These are phyloP conservation scores for Neopestalotiopsis sp. DNA, from an alignment of 2,329 filamentous ascomycete species.

Conservation along the genomic window DNA sequence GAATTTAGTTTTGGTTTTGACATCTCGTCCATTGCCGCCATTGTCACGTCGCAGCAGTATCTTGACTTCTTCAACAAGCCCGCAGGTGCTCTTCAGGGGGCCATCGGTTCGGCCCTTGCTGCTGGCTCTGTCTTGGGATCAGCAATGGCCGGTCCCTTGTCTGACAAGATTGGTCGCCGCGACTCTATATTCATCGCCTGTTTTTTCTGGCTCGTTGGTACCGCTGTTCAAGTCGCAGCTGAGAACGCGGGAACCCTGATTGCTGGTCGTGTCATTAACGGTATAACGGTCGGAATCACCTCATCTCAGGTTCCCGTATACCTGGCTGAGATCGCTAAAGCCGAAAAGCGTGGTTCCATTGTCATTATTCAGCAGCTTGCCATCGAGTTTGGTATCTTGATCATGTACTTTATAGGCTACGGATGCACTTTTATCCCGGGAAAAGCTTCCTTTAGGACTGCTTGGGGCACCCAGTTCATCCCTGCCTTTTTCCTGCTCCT, in stretches of 20 bases:
- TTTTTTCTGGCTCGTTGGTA: slow-evolving; percentile 61
- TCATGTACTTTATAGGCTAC: slow-evolving; percentile 74
- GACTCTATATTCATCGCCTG: slow-evolving; percentile 51
- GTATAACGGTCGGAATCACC: slow-evolving; percentile 69
- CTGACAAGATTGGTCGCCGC: slow-evolving; percentile 53
- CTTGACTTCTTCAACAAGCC: slow-evolving; percentile 58
- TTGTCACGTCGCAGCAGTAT: slow-evolving; percentile 58
- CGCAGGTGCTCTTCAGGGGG: slow-evolving; percentile 51
- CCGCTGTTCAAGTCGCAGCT: slow-evolving; percentile 63
- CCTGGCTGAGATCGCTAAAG: slow-evolving; percentile 68
- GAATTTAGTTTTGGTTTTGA: slow-evolving; percentile 58
- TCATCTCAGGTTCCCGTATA: slow-evolving; percentile 73
- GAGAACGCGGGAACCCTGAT: slow-evolving; percentile 62
- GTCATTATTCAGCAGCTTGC: slow-evolving; percentile 77
- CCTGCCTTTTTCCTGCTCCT: slow-evolving; percentile 63
- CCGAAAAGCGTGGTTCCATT: slow-evolving; percentile 63
- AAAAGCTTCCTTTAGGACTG: slow-evolving; percentile 64
- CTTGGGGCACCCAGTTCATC: slow-evolving; percentile 70
- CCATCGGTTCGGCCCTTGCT: slow-evolving; percentile 57
- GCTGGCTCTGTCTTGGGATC: slow-evolving; percentile 58
- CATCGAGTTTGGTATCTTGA: slow-evolving; percentile 74
- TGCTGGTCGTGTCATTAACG: slow-evolving; percentile 65
- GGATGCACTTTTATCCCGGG: slow-evolving; percentile 67
- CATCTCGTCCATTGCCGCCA: slow-evolving; percentile 63
- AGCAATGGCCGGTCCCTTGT: slow-evolving; percentile 52